Evolutionary conservation across 345 rosid genomes (phyloP), one percentile per base, ranked within the genome.

Genomic region (Theobroma cacao): DNA sequence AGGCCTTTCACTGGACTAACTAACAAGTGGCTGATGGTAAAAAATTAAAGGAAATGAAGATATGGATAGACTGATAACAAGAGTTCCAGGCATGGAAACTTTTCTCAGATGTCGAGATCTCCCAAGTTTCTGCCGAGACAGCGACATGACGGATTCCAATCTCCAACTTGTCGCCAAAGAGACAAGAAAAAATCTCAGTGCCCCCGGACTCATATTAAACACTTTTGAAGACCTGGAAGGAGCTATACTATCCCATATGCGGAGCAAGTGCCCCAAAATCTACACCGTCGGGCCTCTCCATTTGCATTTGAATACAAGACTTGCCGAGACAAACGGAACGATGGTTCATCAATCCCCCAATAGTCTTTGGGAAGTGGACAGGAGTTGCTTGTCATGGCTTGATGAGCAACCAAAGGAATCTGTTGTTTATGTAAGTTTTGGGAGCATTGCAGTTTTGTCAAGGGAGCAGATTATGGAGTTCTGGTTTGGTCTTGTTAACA

Each of bases 281-380:
- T 94, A 83, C 79, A 76, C 89, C 38, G 77, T 94, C 5, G 94
- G 93, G 24, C 95, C 98, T 2, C 80, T 90, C 18, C 81, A 90
- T 67, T 76, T 45, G 40, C 91, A 79, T 43, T 77, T 80, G 41
- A 81, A 56, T 30, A 43, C 79, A 53, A 88, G 83, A n/a, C n/a
- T n/a, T n/a, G n/a, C n/a, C n/a, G n/a, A n/a, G n/a, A n/a, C n/a
- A n/a, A n/a, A n/a, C n/a, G n/a, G n/a, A n/a, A n/a, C n/a, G 45
- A 24, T 84, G 18, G 8, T 68, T 75, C n/a, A n/a, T 1, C 65
- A 61, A 7, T 81, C 83, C 31, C 74, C 76, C 11, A 86, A 75
- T 36, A 68, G 82, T 55, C 71, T 85, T 1, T 77, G 81, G 69
- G 86, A 87, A 74, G 84, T 72, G 0, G 90, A 89, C 59, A 71